These are phyloP conservation scores for Cryptococcus depauperatus DNA, from an alignment of 1,284 basidiomycete species.

Conservation along the genomic window DNA sequence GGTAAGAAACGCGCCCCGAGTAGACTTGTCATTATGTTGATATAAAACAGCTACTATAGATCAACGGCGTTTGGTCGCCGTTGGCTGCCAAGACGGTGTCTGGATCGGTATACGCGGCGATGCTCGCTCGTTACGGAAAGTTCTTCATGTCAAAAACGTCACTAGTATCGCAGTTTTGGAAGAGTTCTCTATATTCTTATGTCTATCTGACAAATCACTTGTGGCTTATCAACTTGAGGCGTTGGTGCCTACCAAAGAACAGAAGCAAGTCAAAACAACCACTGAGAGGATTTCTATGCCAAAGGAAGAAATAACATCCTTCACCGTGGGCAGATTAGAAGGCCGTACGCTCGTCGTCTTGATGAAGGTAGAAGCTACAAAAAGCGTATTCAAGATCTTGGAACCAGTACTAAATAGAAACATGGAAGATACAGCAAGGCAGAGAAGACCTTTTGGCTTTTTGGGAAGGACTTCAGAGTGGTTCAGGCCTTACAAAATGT, in stretches of 20 bases:
- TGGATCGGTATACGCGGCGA: slow-evolving; percentile 93
- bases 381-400: slow-evolving; percentile 86
- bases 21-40: background rate
- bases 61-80: slow-evolving; percentile 73
- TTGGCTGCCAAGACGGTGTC: slow-evolving; percentile 90
- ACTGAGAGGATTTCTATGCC: slow-evolving; percentile 82
- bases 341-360: slow-evolving; percentile 84
- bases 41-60: slow-evolving; percentile 60
- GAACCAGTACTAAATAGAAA: slow-evolving; percentile 84
- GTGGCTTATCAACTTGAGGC: slow-evolving; percentile 90
- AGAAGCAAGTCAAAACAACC: slow-evolving; percentile 34
- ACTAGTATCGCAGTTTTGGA: slow-evolving; percentile 91
- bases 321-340: slow-evolving; percentile 78
- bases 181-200: slow-evolving; percentile 90
- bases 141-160: slow-evolving; percentile 80
- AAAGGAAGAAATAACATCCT: slow-evolving; percentile 80
- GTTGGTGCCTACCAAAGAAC: slow-evolving; percentile 66
- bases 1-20: slow-evolving; percentile 51
- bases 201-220: slow-evolving; percentile 70
- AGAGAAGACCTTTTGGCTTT: slow-evolving; percentile 55
- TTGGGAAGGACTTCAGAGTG: slow-evolving; percentile 75
- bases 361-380: slow-evolving; percentile 89
- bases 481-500: slow-evolving; percentile 88
- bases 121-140: slow-evolving; percentile 74
- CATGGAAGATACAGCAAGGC: slow-evolving; percentile 60